Percentiles rank a stretch among this genome's conserved stretches.
phyloP scores from a whole-genome alignment of 1,284 basidiomycete species.

The Pisolithus thermaeus region DNA sequence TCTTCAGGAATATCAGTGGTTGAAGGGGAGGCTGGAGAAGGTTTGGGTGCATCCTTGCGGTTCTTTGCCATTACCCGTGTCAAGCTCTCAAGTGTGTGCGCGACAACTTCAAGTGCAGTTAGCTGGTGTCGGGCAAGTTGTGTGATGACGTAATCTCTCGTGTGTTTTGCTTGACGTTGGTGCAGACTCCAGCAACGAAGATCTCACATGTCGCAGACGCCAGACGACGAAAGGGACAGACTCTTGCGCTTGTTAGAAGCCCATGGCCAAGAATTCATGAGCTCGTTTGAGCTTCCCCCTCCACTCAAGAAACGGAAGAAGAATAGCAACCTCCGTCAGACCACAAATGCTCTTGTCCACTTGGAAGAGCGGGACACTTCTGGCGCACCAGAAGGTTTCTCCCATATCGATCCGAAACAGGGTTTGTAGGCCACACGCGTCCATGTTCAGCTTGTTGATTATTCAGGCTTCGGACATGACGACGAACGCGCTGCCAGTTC shows the following conservation, averaged over 20 bases:
- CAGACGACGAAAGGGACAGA: conserved; percentile 25
- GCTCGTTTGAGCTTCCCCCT: conserved; percentile 41
- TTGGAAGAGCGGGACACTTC: conserved; percentile 34
- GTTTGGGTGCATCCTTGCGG: conserved; percentile 27
- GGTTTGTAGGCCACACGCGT: conserved; percentile 5
- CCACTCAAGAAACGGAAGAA: conserved; percentile 8
- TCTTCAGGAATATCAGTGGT: conserved; percentile 55
- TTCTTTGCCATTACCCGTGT: conserved; percentile 33
- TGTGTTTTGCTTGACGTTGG: no score
- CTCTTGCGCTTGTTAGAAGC: conserved; percentile 55
- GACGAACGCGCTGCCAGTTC: conserved; percentile 35
- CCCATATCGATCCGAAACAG: conserved; percentile 18
- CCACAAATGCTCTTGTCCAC: not conserved
- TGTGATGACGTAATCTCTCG: not conserved
- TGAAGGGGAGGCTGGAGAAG: conserved; percentile 14
- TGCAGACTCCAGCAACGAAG: no score
- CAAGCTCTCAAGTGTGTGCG: not conserved
- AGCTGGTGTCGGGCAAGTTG: not conserved
- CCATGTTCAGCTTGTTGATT: not conserved
- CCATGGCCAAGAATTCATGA: conserved; percentile 59
- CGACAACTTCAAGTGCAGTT: not conserved
- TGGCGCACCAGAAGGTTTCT: conserved; percentile 6
- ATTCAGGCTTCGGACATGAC: conserved; percentile 35
- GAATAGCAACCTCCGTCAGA: not conserved
- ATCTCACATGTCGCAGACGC: conserved; percentile 6